Conservation (phyloP, 306 rosid genomes). For the Lagenaria siceraria region DNA sequence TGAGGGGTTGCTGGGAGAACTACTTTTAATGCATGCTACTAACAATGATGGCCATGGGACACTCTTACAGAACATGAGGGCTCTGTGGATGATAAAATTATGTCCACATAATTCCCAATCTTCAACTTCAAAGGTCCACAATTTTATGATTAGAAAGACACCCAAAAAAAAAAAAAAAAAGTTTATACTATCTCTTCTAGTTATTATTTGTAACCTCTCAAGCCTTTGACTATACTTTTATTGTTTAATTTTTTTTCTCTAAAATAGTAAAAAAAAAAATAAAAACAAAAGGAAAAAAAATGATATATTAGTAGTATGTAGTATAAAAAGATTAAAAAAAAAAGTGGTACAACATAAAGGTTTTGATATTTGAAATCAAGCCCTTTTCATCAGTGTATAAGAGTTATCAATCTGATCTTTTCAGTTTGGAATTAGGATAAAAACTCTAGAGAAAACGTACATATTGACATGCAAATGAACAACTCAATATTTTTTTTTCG, state of each 20-base stretch:
- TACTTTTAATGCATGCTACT: conserved; percentile 9
- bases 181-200: background rate
- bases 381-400: background rate
- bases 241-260: no score
- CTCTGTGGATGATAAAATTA: background rate
- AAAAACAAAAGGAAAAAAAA: no score
- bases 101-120: conserved; percentile 8
- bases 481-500: no score
- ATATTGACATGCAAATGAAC: no score
- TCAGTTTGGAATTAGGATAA: background rate
- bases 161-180: no score
- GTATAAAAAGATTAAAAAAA: no score
- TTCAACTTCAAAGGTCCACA: background rate
- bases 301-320: no score
- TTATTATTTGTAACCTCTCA: no score
- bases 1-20: background rate
- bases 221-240: no score
- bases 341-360: background rate
- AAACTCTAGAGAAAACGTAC: background rate
- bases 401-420: background rate
- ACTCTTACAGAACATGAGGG: background rate
- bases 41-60: conserved; percentile 7
- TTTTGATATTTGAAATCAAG: background rate
- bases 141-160: background rate
- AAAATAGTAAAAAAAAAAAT: no score